Base-by-base conservation (phyloP, 306 rosid genomes). In the Ziziphus jujuba region DNA sequence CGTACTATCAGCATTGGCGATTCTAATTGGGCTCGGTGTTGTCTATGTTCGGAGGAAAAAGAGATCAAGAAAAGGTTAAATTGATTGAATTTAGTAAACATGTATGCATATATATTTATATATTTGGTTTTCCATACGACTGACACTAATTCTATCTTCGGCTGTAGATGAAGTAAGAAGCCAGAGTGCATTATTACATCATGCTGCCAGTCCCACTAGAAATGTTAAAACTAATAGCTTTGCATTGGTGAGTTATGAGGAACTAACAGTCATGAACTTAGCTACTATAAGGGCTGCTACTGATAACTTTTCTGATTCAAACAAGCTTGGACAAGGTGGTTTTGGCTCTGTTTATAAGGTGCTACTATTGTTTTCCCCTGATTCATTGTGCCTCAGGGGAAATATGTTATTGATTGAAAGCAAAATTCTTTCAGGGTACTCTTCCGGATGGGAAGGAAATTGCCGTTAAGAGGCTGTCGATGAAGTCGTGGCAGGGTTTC, bases 401-500 rank as follows among this genome's bases (percentile, higher is more conserved):
- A 20, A 4, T 21, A 40, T 21, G 9, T 36, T 0, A 3, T 17
- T 20, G 56, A 19, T 25, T 49, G 52, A 43, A 12, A 61, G 23
- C 31, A 33, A 57, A 31, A 7, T 21, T 70, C 65, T 55, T 33
- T 16, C 76, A 84, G 89, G 87, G 92, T 60, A 73, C 63, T 58
- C 74, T 87, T 49, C 23, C 79, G 17, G 69, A 72, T 73, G 87
- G 92, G 17, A 76, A 65, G 38, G 79, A 69, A 70, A 63, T 84
- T 47, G 92, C 89, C 5, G 82, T 87, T 0, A 87, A 87, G 54
- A 84, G 87, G 49, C 36, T 87, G 16, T 82, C 81, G 1, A 75
- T 63, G 36, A 80, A 81, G 43, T 87, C 92, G 10, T 75, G 89
- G 84, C 92, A 87, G 75, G 92, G 92, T 35, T 35, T 63, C 52